Evolutionary conservation across 139 green algal species (phyloP), one percentile per base, ranked within the genome.

Genomic region (Chlorella sorokiniana): DNA sequence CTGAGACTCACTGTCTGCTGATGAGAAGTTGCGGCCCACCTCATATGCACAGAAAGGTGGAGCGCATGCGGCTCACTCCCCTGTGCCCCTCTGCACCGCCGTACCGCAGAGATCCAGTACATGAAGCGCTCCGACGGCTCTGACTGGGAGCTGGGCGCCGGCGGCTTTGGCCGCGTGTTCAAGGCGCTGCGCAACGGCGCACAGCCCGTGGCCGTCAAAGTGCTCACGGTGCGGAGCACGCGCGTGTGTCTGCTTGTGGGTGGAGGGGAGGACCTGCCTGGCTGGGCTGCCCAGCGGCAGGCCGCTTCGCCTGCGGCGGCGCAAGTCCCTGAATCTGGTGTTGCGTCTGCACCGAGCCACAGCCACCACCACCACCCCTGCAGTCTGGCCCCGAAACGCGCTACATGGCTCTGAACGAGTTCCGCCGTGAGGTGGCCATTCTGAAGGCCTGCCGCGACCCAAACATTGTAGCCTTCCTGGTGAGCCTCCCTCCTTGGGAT

Each of bases 401-500:
- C 1, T 64, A 74, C 76, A 64, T 74, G 62, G 62, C 62, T 1
- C 40, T 78, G 51, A 31, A 41, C 25, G 78, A 83, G 27, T 83
- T 83, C 38, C 35, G 31, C 1, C 40, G 52, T 4, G 85, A 91
- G 74, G 78, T 91, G 1, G 70, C 73, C 45, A 84, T 88, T 31
- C 52, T 91, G 38, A 63, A 74, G 38, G 80, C 76, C n/a, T 83
- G 78, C 56, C 65, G 79, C 22, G 83, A 90, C 56, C 38, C 33
- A 10, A 90, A 91, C 85, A 85, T 91, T 18, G 87, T 91, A 10
- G 72, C 79, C 1, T 91, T 91, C 69, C 65, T 82, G 54, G 85
- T 78, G 73, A 27, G 73, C 16, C 48, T 59, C 16, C 48, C 48
- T 59, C 48, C 11, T 59, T 59, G 48, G n/a, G n/a, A n/a, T n/a